Evolutionary conservation across 805 yeast species (phyloP), one percentile per base, ranked within the genome.

Genomic region (Starmerella sp.): DNA sequence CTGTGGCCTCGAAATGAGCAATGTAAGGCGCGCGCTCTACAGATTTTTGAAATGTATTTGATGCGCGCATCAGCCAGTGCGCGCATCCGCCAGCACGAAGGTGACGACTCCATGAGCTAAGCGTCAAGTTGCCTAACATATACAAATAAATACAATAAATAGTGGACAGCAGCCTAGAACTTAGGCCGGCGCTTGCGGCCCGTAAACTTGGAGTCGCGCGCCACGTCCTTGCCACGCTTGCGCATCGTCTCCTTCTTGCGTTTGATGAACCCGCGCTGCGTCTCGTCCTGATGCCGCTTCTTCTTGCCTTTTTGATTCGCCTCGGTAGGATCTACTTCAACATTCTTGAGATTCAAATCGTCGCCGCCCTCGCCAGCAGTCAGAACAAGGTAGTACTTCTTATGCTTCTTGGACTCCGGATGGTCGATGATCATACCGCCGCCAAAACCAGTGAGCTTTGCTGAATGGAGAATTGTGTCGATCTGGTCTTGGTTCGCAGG

Each of bases 361-460:
- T 83, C 78, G 4, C 83, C 86, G n/a, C 84, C 74, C 54, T 77
- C 77, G 56, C 96, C 96, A 1, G 97, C 95, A 49, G 90, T 84
- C 58, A 93, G 73, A 17, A 93, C 96, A 56, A 93, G 72, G 67
- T 93, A 93, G 69, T 84, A 87, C 71, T 93, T 93, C 69, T 84
- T 88, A 67, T 91, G 87, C 69, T 85, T 86, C 67, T 87, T 90
- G 37, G 89, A 81, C 63, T 93, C 97, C 5, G 96, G 95, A 58
- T 90, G 91, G 69, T 93, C 98, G 39, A 91, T 78, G 29, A 93
- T 89, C 61, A 91, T 75, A 59, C 98, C 98, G 66, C 98, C 97
- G 55, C 88, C 91, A 69, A 93, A 93, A 1, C 98, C 98, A 0
- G 97, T 84, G 6, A 85, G 82, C 69, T 89, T 91, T 9, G 98